Evolutionary conservation across 225 moss, liverwort and hornwort genomes (phyloP), one percentile per base, ranked within the genome.

Genomic region (Pseudisothecium myosuroides): DNA sequence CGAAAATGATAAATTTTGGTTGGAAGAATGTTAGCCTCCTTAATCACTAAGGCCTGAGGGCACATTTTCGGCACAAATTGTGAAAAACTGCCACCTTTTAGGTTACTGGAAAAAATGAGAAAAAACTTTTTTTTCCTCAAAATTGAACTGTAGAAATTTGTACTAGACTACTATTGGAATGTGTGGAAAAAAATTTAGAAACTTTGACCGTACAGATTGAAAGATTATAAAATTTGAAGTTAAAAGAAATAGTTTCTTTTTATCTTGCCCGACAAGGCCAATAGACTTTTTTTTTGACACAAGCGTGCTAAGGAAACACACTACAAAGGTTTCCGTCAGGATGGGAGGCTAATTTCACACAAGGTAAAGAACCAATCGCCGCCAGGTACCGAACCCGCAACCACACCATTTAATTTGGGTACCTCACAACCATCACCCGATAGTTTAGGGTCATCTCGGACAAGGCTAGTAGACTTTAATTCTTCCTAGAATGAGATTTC

Each of bases 1-100:
- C 0, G 4, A 14, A 52, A 54, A 76, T 49, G 5, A 23, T 12
- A 15, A 76, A 4, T 5, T 50, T 34, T 34, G 34, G 32, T 32
- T 20, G 32, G 12, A 21, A 54, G n/a, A n/a, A 78, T 55, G n/a
- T 39, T n/a, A 11, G 56, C 7, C 8, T 55, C 6, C 4, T 15
- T 1, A 6, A 10, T 1, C 2, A 2, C 0, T 45, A 6, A n/a
- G n/a, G n/a, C n/a, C n/a, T n/a, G n/a, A n/a, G n/a, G 11, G 18
- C 12, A 49, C 49, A 31, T 19, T 47, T 29, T 2, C 16, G 16
- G 9, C 0, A 10, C 4, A 27, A 27, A 27, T 9, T 41, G 15
- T 15, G 3, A 41, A 41, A 66, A 72, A 41, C 0, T 72, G 10
- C 1, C 9, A 15, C 16, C 1, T 41, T 3, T 9, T 43, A 16